A percentile compares a stretch with the other conserved stretches of the same genome.
Conservation (phyloP, 768 basidiomycete species). For the Boletus rubropictus region DNA sequence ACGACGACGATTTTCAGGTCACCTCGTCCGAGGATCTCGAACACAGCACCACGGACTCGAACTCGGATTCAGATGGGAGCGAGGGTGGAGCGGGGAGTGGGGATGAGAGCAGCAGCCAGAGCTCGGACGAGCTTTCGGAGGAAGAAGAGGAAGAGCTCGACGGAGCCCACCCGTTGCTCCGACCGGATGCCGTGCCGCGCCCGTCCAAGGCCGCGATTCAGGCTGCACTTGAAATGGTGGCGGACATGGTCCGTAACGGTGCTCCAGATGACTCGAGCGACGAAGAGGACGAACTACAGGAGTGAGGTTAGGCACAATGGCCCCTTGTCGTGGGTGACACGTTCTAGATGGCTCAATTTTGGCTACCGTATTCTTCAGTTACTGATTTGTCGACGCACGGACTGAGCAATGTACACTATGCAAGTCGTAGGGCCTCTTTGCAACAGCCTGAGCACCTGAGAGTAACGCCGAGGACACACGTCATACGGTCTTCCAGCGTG, state of each 20-base stretch:
- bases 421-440: too few relatives aligned
- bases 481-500: too few relatives aligned
- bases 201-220: too few relatives aligned
- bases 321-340: neutral
- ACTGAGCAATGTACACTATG: neutral
- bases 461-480: neutral
- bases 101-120: slow-evolving; percentile 28
- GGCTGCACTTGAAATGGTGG: slow-evolving; percentile 58
- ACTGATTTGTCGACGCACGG: neutral
- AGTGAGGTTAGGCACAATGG: slow-evolving; percentile 19
- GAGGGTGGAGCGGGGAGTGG: slow-evolving; percentile 16
- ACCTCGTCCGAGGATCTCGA: slow-evolving; percentile 41
- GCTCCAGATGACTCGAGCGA: slow-evolving; percentile 34
- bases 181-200: too few relatives aligned
- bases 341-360: neutral
- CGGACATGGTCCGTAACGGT: slow-evolving; percentile 64
- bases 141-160: too few relatives aligned
- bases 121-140: too few relatives aligned
- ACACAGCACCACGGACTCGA: slow-evolving; percentile 32
- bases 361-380: neutral
- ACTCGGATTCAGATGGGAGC: slow-evolving; percentile 36
- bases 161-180: too few relatives aligned
- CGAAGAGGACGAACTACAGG: slow-evolving; percentile 48
- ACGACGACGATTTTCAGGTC: slow-evolving; percentile 34
- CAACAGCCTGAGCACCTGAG: neutral